Base-by-base conservation (phyloP, 2,329 filamentous ascomycete genomes). In the Calonectria pseudoturangicola region DNA sequence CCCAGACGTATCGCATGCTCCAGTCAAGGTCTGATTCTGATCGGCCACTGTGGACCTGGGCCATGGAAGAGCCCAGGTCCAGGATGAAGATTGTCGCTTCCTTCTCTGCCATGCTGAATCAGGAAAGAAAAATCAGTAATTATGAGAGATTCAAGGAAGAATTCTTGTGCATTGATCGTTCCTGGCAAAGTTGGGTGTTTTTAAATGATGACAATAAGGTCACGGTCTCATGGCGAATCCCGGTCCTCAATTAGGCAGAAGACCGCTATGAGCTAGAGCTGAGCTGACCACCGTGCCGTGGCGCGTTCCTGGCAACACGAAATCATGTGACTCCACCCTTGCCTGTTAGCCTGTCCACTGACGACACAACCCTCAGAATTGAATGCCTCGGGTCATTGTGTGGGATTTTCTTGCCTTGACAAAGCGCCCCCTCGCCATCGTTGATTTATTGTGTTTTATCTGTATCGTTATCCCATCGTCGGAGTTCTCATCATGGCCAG, bases 41-140 rank as follows among this genome's bases (percentile, higher is more conserved):
- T 76, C 97, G 92, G 30, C 93, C 95, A 85, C 91, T 89, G 78
- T 92, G 90, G 78, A 88, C 89, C 81, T 93, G 88, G 71, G 89
- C 93, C 94, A 98, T 98, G n/a, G 96, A 94, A 80, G 87, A 88
- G 71, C 95, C 96, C 28, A 98, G 88, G 85, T 99, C 97, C 73
- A 99, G 86, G 78, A 99, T 93, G 84, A 97, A 99, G 51, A 98
- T 91, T 0, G 93, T 97, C 10, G 95, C 95, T 86, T 98, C 95
- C 83, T 99, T 99, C 74, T 94, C 92, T 13, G 95, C 93, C 96
- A 98, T 98, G 68, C 72, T 88, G 77, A 73, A 45, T 70, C 13
- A 67, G 67, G 65, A 69, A 28, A 27, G 45, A 54, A 48, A 43
- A 51, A 47, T n/a, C 25, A 13, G 25, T n/a, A 43, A 43, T 16